A percentile compares a stretch with the other conserved stretches of the same genome.
Evolutionary conservation across 2,329 filamentous ascomycete species (phyloP).

Genomic region (Amauroascus niger): DNA sequence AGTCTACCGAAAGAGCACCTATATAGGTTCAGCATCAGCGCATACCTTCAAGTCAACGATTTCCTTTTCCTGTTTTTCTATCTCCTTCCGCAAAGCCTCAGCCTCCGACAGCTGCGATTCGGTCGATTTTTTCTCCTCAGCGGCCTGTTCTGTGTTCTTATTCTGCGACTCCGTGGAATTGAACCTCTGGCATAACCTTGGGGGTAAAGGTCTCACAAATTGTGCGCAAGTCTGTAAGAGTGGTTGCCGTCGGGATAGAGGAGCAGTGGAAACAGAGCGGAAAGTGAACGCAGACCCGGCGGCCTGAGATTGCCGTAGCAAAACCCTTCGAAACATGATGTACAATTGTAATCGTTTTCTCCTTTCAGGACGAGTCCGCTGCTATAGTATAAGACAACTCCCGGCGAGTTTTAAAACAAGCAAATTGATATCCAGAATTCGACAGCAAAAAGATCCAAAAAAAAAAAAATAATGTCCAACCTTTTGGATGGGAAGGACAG

Average conservation of each 20-base stretch:
- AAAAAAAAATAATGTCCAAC: too few species aligned
- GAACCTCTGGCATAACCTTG: conserved; percentile 29
- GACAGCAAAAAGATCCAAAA: conserved; percentile 13
- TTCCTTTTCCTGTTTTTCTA: conserved; percentile 64
- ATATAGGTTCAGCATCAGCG: conserved; percentile 4
- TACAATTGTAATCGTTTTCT: not conserved
- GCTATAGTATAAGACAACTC: not conserved
- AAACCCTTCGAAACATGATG: conserved; percentile 35
- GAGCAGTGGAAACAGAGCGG: conserved; percentile 28
- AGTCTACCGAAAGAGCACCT: not conserved
- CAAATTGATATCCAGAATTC: conserved; percentile 9
- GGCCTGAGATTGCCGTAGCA: conserved; percentile 36
- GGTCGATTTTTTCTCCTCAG: conserved; percentile 28
- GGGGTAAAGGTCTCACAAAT: conserved; percentile 27
- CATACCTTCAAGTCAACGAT: conserved; percentile 74
- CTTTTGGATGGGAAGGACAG: too few species aligned
- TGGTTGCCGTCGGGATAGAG: conserved; percentile 27
- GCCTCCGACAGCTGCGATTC: conserved; percentile 29
- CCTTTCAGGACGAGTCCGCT: not conserved
- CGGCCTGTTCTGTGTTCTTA: conserved; percentile 26
- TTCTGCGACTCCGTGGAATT: conserved; percentile 36
- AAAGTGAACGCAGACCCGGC: conserved; percentile 28
- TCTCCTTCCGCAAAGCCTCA: conserved; percentile 51
- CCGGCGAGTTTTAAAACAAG: not conserved
- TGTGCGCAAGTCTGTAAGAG: conserved; percentile 25